Percentiles rank a stretch among this genome's conserved stretches.
Conservation (phyloP, 1,284 basidiomycete species). For the Tranzscheliella williamsii region DNA sequence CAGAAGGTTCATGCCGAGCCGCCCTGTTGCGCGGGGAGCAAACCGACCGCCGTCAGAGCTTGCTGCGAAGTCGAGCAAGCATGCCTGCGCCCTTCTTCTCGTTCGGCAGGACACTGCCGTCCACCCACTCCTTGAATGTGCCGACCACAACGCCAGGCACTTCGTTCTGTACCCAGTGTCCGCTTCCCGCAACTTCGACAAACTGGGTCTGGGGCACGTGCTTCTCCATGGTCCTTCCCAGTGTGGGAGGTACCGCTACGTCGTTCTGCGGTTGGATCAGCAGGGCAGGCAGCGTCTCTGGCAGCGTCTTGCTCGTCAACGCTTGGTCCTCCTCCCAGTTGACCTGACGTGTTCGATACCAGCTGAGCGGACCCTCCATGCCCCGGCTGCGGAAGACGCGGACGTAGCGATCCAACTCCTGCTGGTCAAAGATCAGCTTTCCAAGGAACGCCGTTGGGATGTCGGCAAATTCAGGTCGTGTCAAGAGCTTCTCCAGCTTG, state of each 20-base stretch:
- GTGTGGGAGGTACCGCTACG: conserved; percentile 31
- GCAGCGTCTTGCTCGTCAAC: conserved; percentile 17
- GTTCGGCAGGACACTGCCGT: conserved; percentile 25
- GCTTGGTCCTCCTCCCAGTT: conserved; percentile 42
- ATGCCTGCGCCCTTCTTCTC: conserved; percentile 26
- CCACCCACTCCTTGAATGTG: conserved; percentile 36
- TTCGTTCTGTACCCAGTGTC: conserved; percentile 43
- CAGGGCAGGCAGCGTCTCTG: conserved; percentile 28
- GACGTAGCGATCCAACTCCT: conserved; percentile 27
- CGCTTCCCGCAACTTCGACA: conserved; percentile 23
- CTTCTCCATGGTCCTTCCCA: conserved; percentile 33
- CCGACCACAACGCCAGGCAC: conserved; percentile 27
- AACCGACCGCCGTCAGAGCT: too few relatives aligned
- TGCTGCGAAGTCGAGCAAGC: conserved; percentile 24
- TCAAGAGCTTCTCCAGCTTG: conserved; percentile 41
- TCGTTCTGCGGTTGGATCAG: conserved; percentile 38
- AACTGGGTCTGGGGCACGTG: conserved; percentile 33
- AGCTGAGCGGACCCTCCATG: conserved; percentile 52
- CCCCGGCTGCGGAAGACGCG: conserved; percentile 31
- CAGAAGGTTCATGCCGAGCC: too few relatives aligned
- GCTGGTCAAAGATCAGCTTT: conserved; percentile 17
- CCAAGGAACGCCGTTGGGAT: conserved; percentile 26
- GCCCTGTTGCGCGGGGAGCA: too few relatives aligned
- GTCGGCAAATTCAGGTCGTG: conserved; percentile 30
- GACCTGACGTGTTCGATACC: conserved; percentile 47